Base-by-base conservation (phyloP, 495 filamentous ascomycete genomes). In the Evernia prunastri region DNA sequence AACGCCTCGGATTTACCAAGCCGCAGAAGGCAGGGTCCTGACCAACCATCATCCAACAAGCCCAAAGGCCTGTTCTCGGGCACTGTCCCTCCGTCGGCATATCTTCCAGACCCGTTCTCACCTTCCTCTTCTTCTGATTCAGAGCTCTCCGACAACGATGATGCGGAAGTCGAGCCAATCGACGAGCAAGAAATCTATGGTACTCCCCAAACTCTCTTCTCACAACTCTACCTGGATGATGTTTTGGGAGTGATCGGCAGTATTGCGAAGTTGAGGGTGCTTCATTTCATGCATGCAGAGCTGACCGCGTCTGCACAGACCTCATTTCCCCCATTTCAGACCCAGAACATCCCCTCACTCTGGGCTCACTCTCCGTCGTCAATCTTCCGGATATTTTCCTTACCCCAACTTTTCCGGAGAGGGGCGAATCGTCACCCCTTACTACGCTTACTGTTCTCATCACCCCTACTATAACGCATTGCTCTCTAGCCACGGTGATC, bases 381-480 rank as follows among this genome's bases (percentile, higher is more conserved):
- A 95, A 90, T 56, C 86, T 98, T 12, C 89, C 90, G 13, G 94
- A 98, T 72, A 97, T 97, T 69, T 78, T 83, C 64, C 87, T 98
- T 63, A 80, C 76, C 12, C 88, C 89, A 20, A 60, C 63, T 15
- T 65, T 56, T 36, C 74, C 74, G 6, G 62, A 64, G 33, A 59
- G 39, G 49, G 62, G 62, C 35, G 11, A 56, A 40, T 69, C 66
- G 20, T 82, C 79, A 1, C 78, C 78, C 23, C 76, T 80, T 58
- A 81, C 80, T 10, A 78, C 80, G 62, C 39, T 69, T n/a, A 79
- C 80, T 7, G 80, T 83, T 11, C 73, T 81, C n/a, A 87, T 98
- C 59, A 98, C 94, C 5, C 94, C 94, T n/a, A 98, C 95, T 23
- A 91, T 97, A 71, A 96, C 92, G 25, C 95, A 97, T 70, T 98